Evolutionary conservation across 805 yeast genomes (phyloP), one percentile per base, ranked within the genome.

Genomic region (Suhomyces faveliae): DNA sequence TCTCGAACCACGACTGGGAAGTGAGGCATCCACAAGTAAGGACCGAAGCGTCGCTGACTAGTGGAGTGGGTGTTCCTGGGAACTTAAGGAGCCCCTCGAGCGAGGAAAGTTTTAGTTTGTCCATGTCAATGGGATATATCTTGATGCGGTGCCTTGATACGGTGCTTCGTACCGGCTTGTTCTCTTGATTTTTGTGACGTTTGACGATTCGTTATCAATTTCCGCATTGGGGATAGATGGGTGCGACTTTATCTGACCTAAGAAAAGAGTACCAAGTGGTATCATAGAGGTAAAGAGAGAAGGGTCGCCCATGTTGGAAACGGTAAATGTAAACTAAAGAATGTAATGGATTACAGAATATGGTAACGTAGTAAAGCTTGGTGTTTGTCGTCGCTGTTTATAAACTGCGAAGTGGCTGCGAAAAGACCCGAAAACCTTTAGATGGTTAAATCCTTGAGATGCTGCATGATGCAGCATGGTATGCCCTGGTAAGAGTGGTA

Each of bases 21-120:
- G 61, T 66, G 23, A 73, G 55, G 53, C 77, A 73, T 2, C 77
- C 77, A 54, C 77, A 73, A 3, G 65, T 56, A n/a, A 73, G 60
- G 11, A 71, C 65, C 12, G 67, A 58, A 4, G 69, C 62, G 51
- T 73, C 77, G 2, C 59, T 22, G 5, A 65, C 63, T 2, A 64
- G 46, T 3, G 25, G 49, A 2, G 35, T 41, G 19, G n/a, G 29
- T 4, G 29, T n/a, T 0, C 63, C 67, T 1, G 64, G 61, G 19
- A 67, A 53, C 48, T 51, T 50, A 5, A 69, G 59, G 19, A 69
- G 55, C 12, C 51, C 35, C 46, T 66, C 70, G 38, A 43, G 46
- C n/a, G 41, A 35, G 21, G 35, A 43, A 19, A 35, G 24, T 17
- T 43, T 42, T 25, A 42, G 38, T 20, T 42, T 42, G 38, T 42